Percentiles rank a stretch among this genome's conserved stretches.
Evolutionary conservation across 495 filamentous ascomycete genomes (phyloP).

Genomic region (Aeminium ludgeri): DNA sequence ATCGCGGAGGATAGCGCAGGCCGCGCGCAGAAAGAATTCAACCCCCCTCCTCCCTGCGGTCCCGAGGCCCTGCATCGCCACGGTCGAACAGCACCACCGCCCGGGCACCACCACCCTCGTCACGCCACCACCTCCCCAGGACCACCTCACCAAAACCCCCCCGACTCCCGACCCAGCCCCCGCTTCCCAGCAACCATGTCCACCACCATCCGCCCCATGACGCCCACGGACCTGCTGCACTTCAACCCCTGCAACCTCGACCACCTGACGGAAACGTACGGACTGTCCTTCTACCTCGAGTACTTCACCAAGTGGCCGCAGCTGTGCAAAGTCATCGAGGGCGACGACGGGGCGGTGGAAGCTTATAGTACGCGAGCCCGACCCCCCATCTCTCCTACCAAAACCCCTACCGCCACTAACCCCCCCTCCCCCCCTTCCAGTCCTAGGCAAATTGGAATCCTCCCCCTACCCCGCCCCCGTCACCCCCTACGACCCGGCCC

Average conservation of each 20-base stretch:
- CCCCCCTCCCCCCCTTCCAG: constrained; percentile 28
- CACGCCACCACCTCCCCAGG: no score
- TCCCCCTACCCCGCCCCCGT: constrained; percentile 46
- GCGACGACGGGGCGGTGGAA: constrained; percentile 58
- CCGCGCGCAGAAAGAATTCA: no score
- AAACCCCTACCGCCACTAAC: not conserved
- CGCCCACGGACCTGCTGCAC: constrained; percentile 54
- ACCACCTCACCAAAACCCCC: no score
- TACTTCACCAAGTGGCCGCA: constrained; percentile 92
- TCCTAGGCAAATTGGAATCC: constrained; percentile 91
- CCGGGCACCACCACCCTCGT: no score
- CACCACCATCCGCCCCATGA: constrained; percentile 45
- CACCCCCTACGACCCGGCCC: constrained; percentile 42
- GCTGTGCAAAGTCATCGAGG: constrained; percentile 75
- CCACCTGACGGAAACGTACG: constrained; percentile 89
- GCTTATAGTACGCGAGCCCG: constrained; percentile 61
- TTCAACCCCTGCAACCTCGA: constrained; percentile 81
- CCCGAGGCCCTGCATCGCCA: no score
- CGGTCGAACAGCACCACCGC: no score
- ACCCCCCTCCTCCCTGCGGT: no score
- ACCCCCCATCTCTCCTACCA: not conserved
- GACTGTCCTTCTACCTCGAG: constrained; percentile 83
- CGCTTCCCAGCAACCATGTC: no score
- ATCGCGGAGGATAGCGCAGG: no score
- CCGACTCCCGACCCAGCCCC: no score